Conservation (phyloP, 495 filamentous ascomycete genomes). For the Podospora australis region DNA sequence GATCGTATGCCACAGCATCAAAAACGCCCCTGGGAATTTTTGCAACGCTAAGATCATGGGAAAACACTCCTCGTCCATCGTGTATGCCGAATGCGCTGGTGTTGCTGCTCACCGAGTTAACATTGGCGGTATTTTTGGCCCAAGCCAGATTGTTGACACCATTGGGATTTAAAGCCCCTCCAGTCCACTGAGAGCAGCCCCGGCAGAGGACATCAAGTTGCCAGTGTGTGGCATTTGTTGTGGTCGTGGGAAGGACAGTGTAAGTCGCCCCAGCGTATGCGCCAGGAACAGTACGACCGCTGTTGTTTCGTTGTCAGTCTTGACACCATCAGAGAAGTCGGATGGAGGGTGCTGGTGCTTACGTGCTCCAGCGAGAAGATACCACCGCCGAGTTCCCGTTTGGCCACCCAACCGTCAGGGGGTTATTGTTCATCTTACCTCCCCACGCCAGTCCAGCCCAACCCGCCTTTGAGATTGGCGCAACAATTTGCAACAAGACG, state of each 20-base stretch:
- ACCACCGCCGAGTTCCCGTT: slow-evolving; percentile 30
- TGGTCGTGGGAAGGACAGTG: slow-evolving; percentile 36
- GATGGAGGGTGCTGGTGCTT: slow-evolving; percentile 9
- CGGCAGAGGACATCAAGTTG: slow-evolving; percentile 40
- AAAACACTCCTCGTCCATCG: slow-evolving; percentile 18
- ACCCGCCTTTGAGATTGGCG: slow-evolving; percentile 30
- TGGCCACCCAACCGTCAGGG: slow-evolving; percentile 40
- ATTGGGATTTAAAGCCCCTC: slow-evolving; percentile 25
- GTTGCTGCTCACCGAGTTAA: slow-evolving; percentile 20
- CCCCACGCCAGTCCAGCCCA: slow-evolving; percentile 47
- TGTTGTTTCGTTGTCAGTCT: slow-evolving; percentile 17
- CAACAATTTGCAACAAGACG: slow-evolving; percentile 41
- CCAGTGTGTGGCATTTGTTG: slow-evolving; percentile 43
- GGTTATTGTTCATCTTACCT: slow-evolving; percentile 45
- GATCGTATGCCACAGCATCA: slow-evolving; percentile 22
- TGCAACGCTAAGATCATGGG: slow-evolving; percentile 24
- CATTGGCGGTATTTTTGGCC: slow-evolving; percentile 18
- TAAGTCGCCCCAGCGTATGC: slow-evolving; percentile 38
- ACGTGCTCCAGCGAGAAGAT: slow-evolving; percentile 43
- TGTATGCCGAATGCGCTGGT: slow-evolving; percentile 22
- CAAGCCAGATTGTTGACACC: slow-evolving; percentile 23
- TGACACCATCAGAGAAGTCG: neutral
- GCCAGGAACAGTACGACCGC: slow-evolving; percentile 30
- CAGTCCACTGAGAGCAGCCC: slow-evolving; percentile 36
- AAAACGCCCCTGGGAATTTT: slow-evolving; percentile 25